Conservation (phyloP, 139 green algal genomes). For the Chlamydomonas asymmetrica region DNA sequence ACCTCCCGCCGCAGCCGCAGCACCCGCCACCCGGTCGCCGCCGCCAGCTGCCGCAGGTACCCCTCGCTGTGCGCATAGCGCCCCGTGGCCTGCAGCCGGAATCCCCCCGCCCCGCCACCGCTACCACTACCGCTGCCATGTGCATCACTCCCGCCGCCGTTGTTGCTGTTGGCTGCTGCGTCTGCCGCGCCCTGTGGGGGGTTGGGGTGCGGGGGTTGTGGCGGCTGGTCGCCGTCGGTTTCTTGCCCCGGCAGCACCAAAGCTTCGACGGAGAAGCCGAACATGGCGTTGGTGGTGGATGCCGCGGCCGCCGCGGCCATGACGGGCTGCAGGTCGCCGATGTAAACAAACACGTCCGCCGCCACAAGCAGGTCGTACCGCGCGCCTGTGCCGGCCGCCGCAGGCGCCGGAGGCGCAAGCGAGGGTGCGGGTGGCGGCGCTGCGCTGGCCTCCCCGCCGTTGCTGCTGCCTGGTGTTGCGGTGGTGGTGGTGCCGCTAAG, state of each 20-base stretch:
- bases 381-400: neutral
- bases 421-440: neutral
- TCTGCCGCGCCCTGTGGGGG: no score
- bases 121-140: neutral
- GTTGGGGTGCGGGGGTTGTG: no score
- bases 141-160: neutral
- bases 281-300: conserved; percentile 24
- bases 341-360: conserved; percentile 69
- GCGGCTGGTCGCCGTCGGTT: no score
- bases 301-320: conserved; percentile 26
- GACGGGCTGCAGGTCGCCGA: conserved; percentile 54
- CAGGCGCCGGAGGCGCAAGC: neutral
- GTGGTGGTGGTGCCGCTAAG: neutral
- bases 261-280: conserved; percentile 46
- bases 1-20: neutral
- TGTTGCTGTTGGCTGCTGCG: neutral
- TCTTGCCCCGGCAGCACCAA: conserved; percentile 5
- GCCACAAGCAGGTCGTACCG: conserved; percentile 57
- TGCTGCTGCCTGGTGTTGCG: neutral
- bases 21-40: conserved; percentile 26
- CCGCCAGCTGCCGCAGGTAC: conserved; percentile 28
- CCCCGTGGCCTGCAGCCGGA: conserved; percentile 39
- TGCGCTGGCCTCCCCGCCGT: neutral
- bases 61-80: conserved; percentile 36
- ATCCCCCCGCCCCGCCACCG: neutral